These are phyloP conservation scores for Acer campestre DNA, from an alignment of 345 rosid species.

Conservation along the genomic window DNA sequence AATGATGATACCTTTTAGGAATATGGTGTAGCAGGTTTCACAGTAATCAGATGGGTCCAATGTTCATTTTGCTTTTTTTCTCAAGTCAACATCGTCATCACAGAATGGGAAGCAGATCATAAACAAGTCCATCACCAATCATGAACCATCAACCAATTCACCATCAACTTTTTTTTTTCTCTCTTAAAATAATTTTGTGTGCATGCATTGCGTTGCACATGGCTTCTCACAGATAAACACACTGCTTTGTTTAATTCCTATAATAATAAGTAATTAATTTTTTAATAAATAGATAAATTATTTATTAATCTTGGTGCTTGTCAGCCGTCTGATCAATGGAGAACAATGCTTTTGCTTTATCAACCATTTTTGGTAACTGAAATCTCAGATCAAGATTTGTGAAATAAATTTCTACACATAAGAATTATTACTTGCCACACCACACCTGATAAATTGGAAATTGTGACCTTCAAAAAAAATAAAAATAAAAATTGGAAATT, in stretches of 20 bases:
- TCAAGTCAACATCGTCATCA: constrained; percentile 23
- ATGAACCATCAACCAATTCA: not conserved
- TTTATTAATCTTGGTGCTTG: not conserved
- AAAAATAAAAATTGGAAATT: too few species aligned
- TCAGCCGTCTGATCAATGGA: not conserved
- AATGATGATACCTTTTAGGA: constrained; percentile 16
- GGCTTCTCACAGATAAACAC: not conserved
- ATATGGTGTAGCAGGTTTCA: constrained; percentile 32
- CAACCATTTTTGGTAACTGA: constrained; percentile 14
- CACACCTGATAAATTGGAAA: too few species aligned
- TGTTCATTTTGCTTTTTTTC: constrained; percentile 18
- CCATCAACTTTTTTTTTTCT: too few species aligned
- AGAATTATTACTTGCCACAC: too few species aligned
- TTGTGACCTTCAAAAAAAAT: too few species aligned
- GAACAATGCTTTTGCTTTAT: not conserved
- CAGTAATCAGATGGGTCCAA: constrained; percentile 27
- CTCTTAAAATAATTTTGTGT: not conserved
- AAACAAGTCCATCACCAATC: not conserved
- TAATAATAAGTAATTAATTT: not conserved
- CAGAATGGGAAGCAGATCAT: not conserved
- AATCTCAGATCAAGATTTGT: constrained; percentile 1
- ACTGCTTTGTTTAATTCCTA: not conserved
- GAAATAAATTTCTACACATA: not conserved
- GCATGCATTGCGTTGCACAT: constrained; percentile 18
- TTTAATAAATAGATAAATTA: not conserved